Base-by-base conservation (phyloP, 371 early-diverging fungal species). In the Coemansia sp. region DNA sequence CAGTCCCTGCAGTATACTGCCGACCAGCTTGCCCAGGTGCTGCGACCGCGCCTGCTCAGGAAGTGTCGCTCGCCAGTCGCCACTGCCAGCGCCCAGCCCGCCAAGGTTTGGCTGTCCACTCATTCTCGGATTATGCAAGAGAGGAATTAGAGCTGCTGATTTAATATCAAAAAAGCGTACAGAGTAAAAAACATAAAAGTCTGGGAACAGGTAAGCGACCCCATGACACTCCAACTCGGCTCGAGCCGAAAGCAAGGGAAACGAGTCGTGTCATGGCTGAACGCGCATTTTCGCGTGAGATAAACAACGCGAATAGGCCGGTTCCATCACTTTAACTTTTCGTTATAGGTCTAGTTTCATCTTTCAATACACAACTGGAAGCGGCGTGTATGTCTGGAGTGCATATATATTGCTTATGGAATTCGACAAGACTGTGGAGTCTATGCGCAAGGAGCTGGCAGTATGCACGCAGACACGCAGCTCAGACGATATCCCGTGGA, bases 401-500 rank as follows among this genome's bases (percentile, higher is more conserved):
- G 4, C 29, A 11, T 18, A n/a, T 31, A 57, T 37, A 29, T 8
- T 26, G 14, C 21, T 4, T 14, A 75, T 75, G 76, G 76, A 67
- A 16, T 71, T 75, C 50, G 58, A 48, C 39, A 47, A 48, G 14
- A 55, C 57, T 7, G 47, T 75, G n/a, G 27, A 45, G 59, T 5
- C 40, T 22, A 34, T 75, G 54, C 71, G 61, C 18, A 45, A 24
- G 5, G 71, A 71, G 50, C 71, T 75, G 16, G 60, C 61, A 4
- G 39, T 10, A 27, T 71, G 64, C 24, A 55, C 53, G 51, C 27
- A 47, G 13, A 42, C 39, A 2, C 29, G 21, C 21, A 54, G 40
- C 14, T 26, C 48, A 5, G 64, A 61, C 34, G 58, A 61, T n/a
- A 71, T 75, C 22, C 68, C 76, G 21, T 75, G 76, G 76, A 67